Evolutionary conservation across 805 yeast species (phyloP).

Genomic region (Lachancea quebecensis): DNA sequence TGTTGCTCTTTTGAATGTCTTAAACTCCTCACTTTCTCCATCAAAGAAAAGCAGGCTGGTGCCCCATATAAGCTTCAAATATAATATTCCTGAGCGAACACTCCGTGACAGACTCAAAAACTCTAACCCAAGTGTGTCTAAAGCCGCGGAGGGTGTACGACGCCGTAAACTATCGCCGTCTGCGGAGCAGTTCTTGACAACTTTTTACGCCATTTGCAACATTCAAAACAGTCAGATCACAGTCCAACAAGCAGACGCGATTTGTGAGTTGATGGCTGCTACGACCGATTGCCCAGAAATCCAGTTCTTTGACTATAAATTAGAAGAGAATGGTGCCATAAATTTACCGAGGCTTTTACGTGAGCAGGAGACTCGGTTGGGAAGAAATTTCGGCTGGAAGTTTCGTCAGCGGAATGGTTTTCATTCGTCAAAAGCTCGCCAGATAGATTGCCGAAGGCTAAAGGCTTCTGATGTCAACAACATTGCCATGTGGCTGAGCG

Average conservation of each 20-base stretch:
- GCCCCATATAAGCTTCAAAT: conserved; percentile 6
- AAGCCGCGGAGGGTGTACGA: conserved; percentile 5
- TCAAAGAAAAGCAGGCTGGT: conserved; percentile 5
- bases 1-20: conserved; percentile 7
- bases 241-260: conserved; percentile 8
- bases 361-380: conserved; percentile 4
- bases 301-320: neutral
- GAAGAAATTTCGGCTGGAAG: conserved; percentile 7
- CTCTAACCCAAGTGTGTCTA: conserved; percentile 6
- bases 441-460: conserved; percentile 5
- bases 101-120: conserved; percentile 6
- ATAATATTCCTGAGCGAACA: conserved; percentile 8
- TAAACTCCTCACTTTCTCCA: conserved; percentile 6
- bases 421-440: conserved; percentile 5
- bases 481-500: conserved; percentile 9
- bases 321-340: neutral
- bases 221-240: conserved; percentile 6
- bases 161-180: conserved; percentile 6
- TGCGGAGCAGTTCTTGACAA: conserved; percentile 6
- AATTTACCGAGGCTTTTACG: conserved; percentile 1
- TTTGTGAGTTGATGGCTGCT: conserved; percentile 6
- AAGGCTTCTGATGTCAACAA: conserved; percentile 8
- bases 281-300: conserved; percentile 4
- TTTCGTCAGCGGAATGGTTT: conserved; percentile 7
- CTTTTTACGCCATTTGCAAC: conserved; percentile 6